Percentiles rank a stretch among this genome's conserved stretches.
Evolutionary conservation across 2,329 filamentous ascomycete genomes (phyloP).

Genomic region (Ilyonectria robusta): DNA sequence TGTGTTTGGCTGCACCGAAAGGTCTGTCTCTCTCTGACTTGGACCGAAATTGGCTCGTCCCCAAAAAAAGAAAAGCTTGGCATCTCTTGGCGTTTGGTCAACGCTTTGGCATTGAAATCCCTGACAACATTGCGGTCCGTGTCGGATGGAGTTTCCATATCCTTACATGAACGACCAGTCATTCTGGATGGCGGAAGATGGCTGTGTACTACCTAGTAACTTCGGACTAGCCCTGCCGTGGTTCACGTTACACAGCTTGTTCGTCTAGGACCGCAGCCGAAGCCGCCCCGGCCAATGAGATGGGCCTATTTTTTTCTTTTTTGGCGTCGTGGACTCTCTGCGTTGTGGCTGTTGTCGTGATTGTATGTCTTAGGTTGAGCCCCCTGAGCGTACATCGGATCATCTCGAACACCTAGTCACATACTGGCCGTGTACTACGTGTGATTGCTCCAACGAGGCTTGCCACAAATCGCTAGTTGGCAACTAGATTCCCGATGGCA

Average conservation of each 20-base stretch:
- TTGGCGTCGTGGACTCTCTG: background rate
- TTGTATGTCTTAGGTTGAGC: constrained; percentile 18
- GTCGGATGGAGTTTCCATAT: background rate
- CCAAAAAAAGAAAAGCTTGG: background rate
- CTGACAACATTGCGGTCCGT: background rate
- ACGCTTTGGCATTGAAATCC: background rate
- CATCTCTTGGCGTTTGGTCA: background rate
- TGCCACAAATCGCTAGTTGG: background rate
- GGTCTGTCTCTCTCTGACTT: too few species aligned
- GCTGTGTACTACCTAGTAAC: background rate
- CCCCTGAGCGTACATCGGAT: too few species aligned
- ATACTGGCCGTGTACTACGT: background rate
- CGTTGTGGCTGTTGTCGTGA: background rate
- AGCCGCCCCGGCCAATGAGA: background rate
- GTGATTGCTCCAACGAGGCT: background rate
- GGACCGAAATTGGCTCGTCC: too few species aligned
- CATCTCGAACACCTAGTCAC: too few species aligned
- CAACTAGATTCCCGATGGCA: background rate
- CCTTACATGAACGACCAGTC: background rate
- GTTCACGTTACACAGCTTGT: background rate
- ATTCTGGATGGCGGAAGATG: background rate
- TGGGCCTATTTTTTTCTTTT: background rate
- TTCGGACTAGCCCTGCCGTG: background rate
- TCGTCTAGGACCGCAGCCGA: background rate
- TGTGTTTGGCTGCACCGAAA: too few species aligned